Evolutionary conservation across 1,284 basidiomycete genomes (phyloP).

Genomic region (Cystobasidium pallidum): DNA sequence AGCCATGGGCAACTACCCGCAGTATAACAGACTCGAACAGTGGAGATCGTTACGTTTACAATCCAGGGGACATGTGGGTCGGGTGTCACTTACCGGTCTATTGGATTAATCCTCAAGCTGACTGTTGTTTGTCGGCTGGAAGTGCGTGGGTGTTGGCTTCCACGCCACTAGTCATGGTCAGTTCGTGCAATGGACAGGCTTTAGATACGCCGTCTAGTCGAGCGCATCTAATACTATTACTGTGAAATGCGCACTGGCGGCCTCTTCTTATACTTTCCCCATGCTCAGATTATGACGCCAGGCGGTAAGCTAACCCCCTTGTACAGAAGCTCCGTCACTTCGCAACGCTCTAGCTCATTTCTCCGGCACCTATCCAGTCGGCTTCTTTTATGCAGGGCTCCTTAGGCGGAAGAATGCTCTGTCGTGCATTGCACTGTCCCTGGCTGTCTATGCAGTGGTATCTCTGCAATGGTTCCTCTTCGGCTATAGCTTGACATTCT

Average conservation of each 20-base stretch:
- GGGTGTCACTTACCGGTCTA: neutral
- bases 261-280: too few species aligned
- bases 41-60: constrained; percentile 25
- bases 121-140: too few species aligned
- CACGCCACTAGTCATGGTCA: constrained; percentile 52
- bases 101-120: constrained; percentile 56
- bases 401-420: constrained; percentile 85
- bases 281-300: constrained; percentile 84
- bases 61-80: constrained; percentile 40
- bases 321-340: too few species aligned
- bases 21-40: too few species aligned
- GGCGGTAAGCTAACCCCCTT: constrained; percentile 63
- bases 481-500: too few species aligned
- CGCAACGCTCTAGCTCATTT: too few species aligned
- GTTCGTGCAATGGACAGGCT: too few species aligned
- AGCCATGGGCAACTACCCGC: too few species aligned
- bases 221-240: too few species aligned
- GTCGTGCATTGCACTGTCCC: constrained; percentile 84
- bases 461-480: constrained; percentile 66
- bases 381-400: constrained; percentile 83
- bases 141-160: constrained; percentile 58
- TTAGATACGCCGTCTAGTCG: too few species aligned
- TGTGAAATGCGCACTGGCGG: too few species aligned
- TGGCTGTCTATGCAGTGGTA: constrained; percentile 74
- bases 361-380: constrained; percentile 25